Percentiles rank a stretch among this genome's conserved stretches.
Conservation (phyloP, 495 filamentous ascomycete genomes). For the Aspergillus ostianus region DNA sequence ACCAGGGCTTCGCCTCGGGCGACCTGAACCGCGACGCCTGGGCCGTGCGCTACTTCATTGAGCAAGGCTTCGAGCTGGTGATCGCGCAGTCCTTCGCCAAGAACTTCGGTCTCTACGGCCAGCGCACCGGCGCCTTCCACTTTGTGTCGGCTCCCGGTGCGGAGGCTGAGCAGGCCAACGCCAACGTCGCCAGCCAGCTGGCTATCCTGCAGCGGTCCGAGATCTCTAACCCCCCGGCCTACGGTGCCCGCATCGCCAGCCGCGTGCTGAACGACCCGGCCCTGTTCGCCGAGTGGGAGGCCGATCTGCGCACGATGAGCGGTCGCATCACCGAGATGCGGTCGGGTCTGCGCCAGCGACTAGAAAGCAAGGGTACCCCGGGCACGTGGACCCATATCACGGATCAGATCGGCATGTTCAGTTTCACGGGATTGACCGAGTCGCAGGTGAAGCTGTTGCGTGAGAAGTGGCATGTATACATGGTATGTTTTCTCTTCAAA, state of each 20-base stretch:
- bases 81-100: constrained; percentile 97
- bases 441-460: constrained; percentile 78
- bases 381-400: constrained; percentile 96
- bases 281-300: constrained; percentile 93
- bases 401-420: constrained; percentile 99
- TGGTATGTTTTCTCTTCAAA: constrained; percentile 46
- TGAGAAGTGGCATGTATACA: constrained; percentile 85
- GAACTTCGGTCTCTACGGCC: constrained; percentile 97
- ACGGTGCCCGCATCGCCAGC: constrained; percentile 85
- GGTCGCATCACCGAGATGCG: constrained; percentile 92
- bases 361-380: constrained; percentile 77
- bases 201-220: constrained; percentile 94
- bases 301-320: constrained; percentile 88
- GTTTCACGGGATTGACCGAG: constrained; percentile 88
- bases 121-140: constrained; percentile 96
- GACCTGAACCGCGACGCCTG: constrained; percentile 81
- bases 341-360: constrained; percentile 64
- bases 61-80: constrained; percentile 92
- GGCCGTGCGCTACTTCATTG: constrained; percentile 89
- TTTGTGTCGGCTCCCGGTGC: constrained; percentile 74
- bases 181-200: constrained; percentile 77
- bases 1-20: constrained; percentile 97
- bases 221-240: constrained; percentile 94
- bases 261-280: constrained; percentile 75
- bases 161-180: constrained; percentile 60